phyloP scores from a whole-genome alignment of 345 rosid species.

The Sisymbrium altissimum region DNA sequence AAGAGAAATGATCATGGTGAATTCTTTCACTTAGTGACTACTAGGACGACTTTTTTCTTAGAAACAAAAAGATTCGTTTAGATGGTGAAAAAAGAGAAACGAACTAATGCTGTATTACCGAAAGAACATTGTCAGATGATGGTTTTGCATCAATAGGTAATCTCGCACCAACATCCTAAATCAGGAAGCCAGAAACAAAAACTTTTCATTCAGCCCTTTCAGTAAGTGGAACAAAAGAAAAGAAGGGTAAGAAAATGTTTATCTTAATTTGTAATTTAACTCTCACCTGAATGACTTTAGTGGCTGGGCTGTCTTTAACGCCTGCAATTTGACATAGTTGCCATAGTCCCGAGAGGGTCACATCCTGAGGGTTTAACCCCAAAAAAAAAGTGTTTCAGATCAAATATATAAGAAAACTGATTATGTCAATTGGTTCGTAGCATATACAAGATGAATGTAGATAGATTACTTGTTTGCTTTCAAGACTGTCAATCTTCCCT shows the following conservation, averaged over 20 bases:
- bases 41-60: not conserved
- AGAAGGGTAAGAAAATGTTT: not conserved
- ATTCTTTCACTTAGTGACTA: not conserved
- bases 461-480: conserved; percentile 67
- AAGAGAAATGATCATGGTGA: not conserved
- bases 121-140: conserved; percentile 39
- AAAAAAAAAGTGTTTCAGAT: not conserved
- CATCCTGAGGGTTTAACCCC: conserved; percentile 44
- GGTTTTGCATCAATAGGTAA: conserved; percentile 43
- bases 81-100: not conserved
- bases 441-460: not conserved
- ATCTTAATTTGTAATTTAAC: not conserved
- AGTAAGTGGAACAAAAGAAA: not conserved
- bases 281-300: conserved; percentile 52
- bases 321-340: conserved; percentile 71
- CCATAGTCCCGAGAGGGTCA: conserved; percentile 70
- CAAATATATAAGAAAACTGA: not conserved
- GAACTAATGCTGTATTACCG: too few species aligned
- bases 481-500: conserved; percentile 71
- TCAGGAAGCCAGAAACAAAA: conserved; percentile 16
- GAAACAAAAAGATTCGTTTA: not conserved
- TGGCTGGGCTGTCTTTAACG: conserved; percentile 44
- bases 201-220: not conserved
- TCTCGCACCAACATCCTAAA: conserved; percentile 54
- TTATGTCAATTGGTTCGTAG: not conserved